Conservation (phyloP, 495 filamentous ascomycete genomes). For the Penicillium chermesinum region DNA sequence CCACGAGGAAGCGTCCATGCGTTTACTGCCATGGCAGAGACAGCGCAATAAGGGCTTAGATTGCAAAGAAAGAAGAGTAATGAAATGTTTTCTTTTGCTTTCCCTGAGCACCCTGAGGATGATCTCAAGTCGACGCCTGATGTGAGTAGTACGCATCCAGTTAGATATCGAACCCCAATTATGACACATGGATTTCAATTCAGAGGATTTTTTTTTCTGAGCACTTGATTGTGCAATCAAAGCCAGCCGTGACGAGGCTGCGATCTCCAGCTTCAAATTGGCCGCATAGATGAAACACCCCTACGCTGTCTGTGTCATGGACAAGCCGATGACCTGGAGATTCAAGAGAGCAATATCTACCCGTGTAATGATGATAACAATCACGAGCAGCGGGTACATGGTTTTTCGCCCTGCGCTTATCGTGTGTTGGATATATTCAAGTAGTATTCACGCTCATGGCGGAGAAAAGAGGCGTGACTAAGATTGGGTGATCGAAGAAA, state of each 20-base stretch:
- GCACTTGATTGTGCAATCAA: neutral
- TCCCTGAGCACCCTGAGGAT: too few species aligned
- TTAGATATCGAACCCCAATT: too few species aligned
- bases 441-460: too few species aligned
- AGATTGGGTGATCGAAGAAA: too few species aligned
- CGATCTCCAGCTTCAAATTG: conserved; percentile 47
- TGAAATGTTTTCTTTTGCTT: too few species aligned
- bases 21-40: conserved; percentile 11
- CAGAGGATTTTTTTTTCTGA: neutral
- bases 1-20: conserved; percentile 16
- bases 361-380: conserved; percentile 34
- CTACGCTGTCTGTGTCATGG: conserved; percentile 34
- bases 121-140: too few species aligned
- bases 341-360: conserved; percentile 32
- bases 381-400: conserved; percentile 36
- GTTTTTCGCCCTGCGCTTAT: conserved; percentile 25
- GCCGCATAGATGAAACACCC: conserved; percentile 44
- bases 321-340: conserved; percentile 29
- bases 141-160: too few species aligned
- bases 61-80: too few species aligned
- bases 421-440: conserved; percentile 22
- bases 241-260: conserved; percentile 20
- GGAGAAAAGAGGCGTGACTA: too few species aligned
- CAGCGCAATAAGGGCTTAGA: conserved; percentile 8
- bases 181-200: neutral